Conservation (phyloP, 805 yeast genomes). For the Cyberlindnera xylosilytica region DNA sequence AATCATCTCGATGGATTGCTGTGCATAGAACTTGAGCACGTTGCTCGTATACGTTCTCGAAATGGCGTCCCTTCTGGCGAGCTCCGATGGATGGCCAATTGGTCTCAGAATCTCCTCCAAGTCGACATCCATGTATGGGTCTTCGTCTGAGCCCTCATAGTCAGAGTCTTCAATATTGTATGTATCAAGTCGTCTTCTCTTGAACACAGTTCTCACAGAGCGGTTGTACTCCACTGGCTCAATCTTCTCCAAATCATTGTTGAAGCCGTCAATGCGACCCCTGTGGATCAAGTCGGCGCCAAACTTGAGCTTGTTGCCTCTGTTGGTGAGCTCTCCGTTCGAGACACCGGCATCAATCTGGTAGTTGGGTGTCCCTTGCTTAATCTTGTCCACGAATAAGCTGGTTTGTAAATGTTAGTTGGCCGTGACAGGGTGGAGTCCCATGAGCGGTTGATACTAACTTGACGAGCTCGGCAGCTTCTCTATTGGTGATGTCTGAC, state of each 20-base stretch:
- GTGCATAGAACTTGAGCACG: slow-evolving; percentile 59
- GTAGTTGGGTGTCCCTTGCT: background rate
- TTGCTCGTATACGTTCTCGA: slow-evolving; percentile 59
- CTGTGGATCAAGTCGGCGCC: slow-evolving; percentile 46
- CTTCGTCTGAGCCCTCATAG: slow-evolving; percentile 35
- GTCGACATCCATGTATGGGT: slow-evolving; percentile 48
- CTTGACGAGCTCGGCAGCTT: slow-evolving; percentile 13
- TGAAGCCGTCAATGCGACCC: slow-evolving; percentile 36
- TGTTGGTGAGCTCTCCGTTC: slow-evolving; percentile 41
- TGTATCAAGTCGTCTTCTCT: slow-evolving; percentile 28
- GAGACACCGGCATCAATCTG: slow-evolving; percentile 16
- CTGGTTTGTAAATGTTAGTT: slow-evolving; percentile 6
- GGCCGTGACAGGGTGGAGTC: background rate
- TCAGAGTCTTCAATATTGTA: slow-evolving; percentile 23
- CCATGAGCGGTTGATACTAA: no score
- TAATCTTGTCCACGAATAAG: slow-evolving; percentile 19
- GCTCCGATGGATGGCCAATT: slow-evolving; percentile 74
- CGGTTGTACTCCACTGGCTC: slow-evolving; percentile 29
- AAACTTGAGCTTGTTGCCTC: slow-evolving; percentile 57
- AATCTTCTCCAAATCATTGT: slow-evolving; percentile 26
- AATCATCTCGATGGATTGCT: slow-evolving; percentile 71
- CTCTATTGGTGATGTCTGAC: slow-evolving; percentile 11
- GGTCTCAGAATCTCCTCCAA: slow-evolving; percentile 68
- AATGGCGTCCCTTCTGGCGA: slow-evolving; percentile 67
- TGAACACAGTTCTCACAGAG: slow-evolving; percentile 30